phyloP scores from a whole-genome alignment of 1,284 basidiomycete genomes.

The Microbotryomycetes sp. region DNA sequence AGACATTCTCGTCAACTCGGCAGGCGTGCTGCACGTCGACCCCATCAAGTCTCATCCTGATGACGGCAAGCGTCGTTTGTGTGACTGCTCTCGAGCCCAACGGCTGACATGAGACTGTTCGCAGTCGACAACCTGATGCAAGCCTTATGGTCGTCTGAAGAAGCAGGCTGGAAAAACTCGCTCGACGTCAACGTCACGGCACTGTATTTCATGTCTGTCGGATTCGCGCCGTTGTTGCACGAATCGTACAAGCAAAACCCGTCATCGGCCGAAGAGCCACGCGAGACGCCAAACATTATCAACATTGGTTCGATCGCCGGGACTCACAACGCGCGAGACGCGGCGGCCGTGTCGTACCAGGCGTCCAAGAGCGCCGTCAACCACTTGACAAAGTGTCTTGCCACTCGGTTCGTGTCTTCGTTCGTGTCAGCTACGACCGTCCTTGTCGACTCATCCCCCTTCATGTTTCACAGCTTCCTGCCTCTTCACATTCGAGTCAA shows the following conservation, averaged over 20 bases:
- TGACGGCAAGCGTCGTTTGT: constrained; percentile 3
- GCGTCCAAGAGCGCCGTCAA: constrained; percentile 2
- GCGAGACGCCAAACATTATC: constrained; percentile 1
- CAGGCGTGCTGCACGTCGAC: not conserved
- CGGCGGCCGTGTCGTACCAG: constrained; percentile 2
- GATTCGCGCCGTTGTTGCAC: not conserved
- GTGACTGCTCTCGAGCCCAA: not conserved
- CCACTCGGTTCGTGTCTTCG: constrained; percentile 1
- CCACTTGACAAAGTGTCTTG: constrained; percentile 4
- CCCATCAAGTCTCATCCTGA: constrained; percentile 1
- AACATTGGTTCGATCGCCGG: constrained; percentile 9
- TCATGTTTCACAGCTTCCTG: not conserved
- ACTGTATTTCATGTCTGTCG: constrained; percentile 8
- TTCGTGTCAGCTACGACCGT: too few relatives aligned
- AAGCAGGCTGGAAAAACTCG: not conserved
- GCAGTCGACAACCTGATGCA: constrained; percentile 1
- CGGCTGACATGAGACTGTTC: too few relatives aligned
- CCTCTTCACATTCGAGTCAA: constrained; percentile 7
- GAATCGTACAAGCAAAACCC: not conserved
- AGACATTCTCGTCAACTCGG: constrained; percentile 9
- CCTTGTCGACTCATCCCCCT: not conserved
- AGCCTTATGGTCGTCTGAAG: not conserved
- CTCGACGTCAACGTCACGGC: constrained; percentile 4
- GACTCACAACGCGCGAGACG: constrained; percentile 3
- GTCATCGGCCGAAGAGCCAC: not conserved